These are phyloP conservation scores for Colletotrichum phormii DNA, from an alignment of 2,329 filamentous ascomycete genomes.

Conservation along the genomic window DNA sequence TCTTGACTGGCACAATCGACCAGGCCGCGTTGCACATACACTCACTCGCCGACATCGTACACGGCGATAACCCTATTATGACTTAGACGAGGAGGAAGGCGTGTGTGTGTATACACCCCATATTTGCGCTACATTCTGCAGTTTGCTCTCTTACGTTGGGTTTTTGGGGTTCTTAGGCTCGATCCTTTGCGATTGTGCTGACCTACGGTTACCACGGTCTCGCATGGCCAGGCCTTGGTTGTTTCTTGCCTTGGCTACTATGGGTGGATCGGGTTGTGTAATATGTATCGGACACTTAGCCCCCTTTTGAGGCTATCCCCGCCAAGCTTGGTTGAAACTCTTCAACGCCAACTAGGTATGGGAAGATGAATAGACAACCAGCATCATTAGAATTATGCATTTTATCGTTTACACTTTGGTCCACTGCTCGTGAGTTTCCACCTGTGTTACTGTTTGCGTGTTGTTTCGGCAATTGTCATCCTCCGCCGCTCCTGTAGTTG, in stretches of 20 bases:
- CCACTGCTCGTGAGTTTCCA: background rate
- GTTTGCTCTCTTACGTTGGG: constrained; percentile 14
- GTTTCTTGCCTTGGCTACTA: constrained; percentile 21
- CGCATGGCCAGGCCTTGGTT: background rate
- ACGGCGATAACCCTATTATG: constrained; percentile 3
- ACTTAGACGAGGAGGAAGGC: constrained; percentile 8
- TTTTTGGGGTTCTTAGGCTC: background rate
- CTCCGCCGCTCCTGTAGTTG: background rate
- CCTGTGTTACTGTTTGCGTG: background rate
- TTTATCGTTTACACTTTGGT: background rate
- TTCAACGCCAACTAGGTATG: background rate
- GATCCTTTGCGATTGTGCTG: background rate
- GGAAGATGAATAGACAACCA: constrained; percentile 16
- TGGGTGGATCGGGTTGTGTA: constrained; percentile 11
- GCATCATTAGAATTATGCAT: background rate
- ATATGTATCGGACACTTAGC: constrained; percentile 7
- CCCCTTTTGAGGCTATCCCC: constrained; percentile 6
- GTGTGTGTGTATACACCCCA: constrained; percentile 7
- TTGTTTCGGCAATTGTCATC: background rate
- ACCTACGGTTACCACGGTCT: background rate
- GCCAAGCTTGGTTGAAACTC: background rate
- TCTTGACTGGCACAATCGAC: constrained; percentile 13
- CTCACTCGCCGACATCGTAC: constrained; percentile 4
- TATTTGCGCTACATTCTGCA: constrained; percentile 26
- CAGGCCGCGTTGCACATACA: constrained; percentile 28